Conservation (phyloP, 495 filamentous ascomycete species). For the Aspergillus egyptiacus region DNA sequence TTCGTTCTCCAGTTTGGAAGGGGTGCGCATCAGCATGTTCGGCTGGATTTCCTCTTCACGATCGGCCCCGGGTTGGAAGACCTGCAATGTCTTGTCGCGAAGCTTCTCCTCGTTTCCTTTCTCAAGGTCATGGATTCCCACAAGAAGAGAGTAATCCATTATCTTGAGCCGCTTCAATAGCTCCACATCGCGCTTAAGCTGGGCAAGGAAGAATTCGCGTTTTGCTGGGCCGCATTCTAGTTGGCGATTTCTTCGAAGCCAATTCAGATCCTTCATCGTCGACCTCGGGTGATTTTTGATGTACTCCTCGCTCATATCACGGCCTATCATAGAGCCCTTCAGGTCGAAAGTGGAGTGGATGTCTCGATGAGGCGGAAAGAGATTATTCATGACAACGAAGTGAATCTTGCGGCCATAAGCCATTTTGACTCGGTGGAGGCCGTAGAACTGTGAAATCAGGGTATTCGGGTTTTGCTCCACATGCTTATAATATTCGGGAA, state of each 20-base stretch:
- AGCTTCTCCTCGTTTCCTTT: conserved; percentile 93
- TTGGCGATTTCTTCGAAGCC: conserved; percentile 78
- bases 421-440: conserved; percentile 95
- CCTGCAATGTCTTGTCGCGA: conserved; percentile 87
- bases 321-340: conserved; percentile 94
- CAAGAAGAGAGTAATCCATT: conserved; percentile 96
- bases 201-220: conserved; percentile 77
- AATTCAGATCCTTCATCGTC: conserved; percentile 95
- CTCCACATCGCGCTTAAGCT: conserved; percentile 80
- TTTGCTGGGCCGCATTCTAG: conserved; percentile 84
- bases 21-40: conserved; percentile 76
- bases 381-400: conserved; percentile 99
- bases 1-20: conserved; percentile 87
- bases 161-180: conserved; percentile 83
- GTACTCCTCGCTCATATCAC: conserved; percentile 84
- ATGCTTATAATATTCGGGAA: conserved; percentile 92
- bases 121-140: conserved; percentile 86
- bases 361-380: conserved; percentile 95
- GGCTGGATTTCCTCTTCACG: conserved; percentile 50
- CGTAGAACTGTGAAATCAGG: conserved; percentile 95
- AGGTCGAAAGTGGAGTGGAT: conserved; percentile 96
- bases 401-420: conserved; percentile 98
- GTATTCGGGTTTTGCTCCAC: conserved; percentile 93
- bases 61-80: conserved; percentile 86
- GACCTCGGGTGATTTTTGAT: conserved; percentile 84